Base-by-base conservation (phyloP, 2,329 filamentous ascomycete species). In the Balansia obtecta region DNA sequence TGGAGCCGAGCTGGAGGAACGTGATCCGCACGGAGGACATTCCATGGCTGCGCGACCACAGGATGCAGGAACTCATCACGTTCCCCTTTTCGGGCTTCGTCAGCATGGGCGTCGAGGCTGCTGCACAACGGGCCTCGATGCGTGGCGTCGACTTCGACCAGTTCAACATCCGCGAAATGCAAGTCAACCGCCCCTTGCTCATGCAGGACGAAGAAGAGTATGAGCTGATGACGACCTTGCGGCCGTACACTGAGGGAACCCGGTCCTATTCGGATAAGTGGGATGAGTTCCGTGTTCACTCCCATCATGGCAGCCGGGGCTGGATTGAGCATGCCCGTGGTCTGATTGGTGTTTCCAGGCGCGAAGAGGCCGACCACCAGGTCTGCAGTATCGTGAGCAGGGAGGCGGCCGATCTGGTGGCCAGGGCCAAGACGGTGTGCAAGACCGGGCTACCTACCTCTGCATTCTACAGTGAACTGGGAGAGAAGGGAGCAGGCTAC, bases 281-380 rank as follows among this genome's bases (percentile, higher is more conserved):
- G 75, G 69, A 76, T 46, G 75, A 78, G 57, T 82, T 82, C 62
- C 63, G 68, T 1, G 74, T 82, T 27, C 75, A 70, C 44, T 79
- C 77, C 0, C 79, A 71, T 70, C 70, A 70, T 0, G 66, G 68
- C 13, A 68, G 62, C 12, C 68, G 73, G 40, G 72, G 74, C 11
- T 82, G 79, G 79, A 71, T 72, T 0, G 75, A 82, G 56, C 74
- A 83, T 57, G 81, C 77, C 58, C 68, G 71, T 46, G 76, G 76
- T n/a, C 63, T 76, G 2, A 66, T 80, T 10, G 62, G 68, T 6
- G 67, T 73, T n/a, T 48, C 46, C 27, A 48, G 33, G 39, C 46
- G 16, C 30, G 38, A 42, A 7, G 30, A 42, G 32, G 39, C 39
- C 8, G 43, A 43, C 39, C 46, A 43, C 39, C 46, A 37, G 46